A percentile compares a stretch with the other conserved stretches of the same genome.
Evolutionary conservation across 352 stramenopile genomes (phyloP).

Genomic region (Halophytophthora polymorphica): DNA sequence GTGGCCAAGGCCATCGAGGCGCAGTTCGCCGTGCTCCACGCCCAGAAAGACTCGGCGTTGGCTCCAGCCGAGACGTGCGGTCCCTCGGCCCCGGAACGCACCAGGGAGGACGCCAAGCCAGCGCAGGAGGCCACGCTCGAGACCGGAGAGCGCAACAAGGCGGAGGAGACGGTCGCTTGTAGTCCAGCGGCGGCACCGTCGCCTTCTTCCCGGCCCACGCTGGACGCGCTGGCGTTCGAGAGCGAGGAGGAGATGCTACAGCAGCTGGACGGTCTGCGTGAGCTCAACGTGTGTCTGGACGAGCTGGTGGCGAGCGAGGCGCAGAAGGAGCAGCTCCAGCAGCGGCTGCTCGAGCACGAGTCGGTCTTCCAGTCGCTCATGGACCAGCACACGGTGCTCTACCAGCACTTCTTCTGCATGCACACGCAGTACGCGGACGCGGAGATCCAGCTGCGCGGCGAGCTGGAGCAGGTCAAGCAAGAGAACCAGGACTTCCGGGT

Average conservation of each 20-base stretch:
- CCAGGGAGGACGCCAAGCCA: neutral
- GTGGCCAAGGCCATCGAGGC: slow-evolving; percentile 40
- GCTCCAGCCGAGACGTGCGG: neutral
- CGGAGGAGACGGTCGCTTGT: neutral
- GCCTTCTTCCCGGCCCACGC: neutral
- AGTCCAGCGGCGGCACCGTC: slow-evolving; percentile 4
- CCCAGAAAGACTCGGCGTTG: slow-evolving; percentile 9
- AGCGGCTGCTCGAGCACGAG: slow-evolving; percentile 48
- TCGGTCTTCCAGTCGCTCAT: slow-evolving; percentile 49
- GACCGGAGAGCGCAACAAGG: neutral
- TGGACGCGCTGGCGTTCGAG: slow-evolving; percentile 42
- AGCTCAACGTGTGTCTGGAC: slow-evolving; percentile 69
- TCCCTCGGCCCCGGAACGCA: neutral
- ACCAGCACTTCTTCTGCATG: slow-evolving; percentile 70
- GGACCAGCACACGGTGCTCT: slow-evolving; percentile 73
- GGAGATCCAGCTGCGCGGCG: slow-evolving; percentile 31
- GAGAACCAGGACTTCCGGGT: slow-evolving; percentile 42
- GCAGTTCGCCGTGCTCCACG: slow-evolving; percentile 32
- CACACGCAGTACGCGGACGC: slow-evolving; percentile 41
- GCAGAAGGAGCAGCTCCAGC: slow-evolving; percentile 46
- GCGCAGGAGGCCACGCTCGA: neutral
- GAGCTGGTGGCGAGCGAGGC: slow-evolving; percentile 46
- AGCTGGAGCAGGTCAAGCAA: slow-evolving; percentile 35
- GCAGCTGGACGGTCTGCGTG: slow-evolving; percentile 57
- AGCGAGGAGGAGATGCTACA: slow-evolving; percentile 54